Conservation (phyloP, 768 basidiomycete species). For the Termitomyces sp. region DNA sequence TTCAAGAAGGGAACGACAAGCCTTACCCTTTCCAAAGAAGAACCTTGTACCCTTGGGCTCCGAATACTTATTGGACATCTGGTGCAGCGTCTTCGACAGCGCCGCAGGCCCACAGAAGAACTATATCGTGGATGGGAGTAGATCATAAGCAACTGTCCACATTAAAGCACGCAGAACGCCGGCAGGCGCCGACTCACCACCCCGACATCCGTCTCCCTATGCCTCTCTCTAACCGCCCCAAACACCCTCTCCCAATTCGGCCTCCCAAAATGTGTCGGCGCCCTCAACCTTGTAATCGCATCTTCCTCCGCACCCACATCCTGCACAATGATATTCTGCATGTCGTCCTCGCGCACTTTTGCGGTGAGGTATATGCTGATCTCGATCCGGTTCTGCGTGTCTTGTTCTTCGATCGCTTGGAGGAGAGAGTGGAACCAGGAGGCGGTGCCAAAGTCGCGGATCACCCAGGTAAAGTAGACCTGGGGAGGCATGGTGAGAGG, state of each 20-base stretch:
- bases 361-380: conserved; percentile 94
- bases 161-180: too few species aligned
- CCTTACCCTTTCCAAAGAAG: conserved; percentile 85
- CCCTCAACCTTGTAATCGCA: conserved; percentile 81
- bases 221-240: conserved; percentile 71
- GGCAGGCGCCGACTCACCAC: conserved; percentile 70
- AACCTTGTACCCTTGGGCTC: conserved; percentile 74
- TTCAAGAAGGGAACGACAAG: not conserved
- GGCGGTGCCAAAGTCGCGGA: conserved; percentile 85
- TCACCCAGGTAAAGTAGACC: conserved; percentile 95
- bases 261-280: conserved; percentile 90
- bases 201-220: conserved; percentile 86
- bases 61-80: conserved; percentile 84
- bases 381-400: conserved; percentile 80
- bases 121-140: conserved; percentile 27
- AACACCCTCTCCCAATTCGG: conserved; percentile 85
- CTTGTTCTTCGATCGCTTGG: conserved; percentile 92
- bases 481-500: conserved; percentile 5
- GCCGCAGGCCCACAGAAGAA: conserved; percentile 87
- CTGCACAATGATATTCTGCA: conserved; percentile 90
- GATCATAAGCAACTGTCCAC: not conserved
- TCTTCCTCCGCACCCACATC: conserved; percentile 94
- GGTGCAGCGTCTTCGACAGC: conserved; percentile 68
- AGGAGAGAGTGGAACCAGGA: conserved; percentile 95
- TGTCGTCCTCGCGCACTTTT: conserved; percentile 86